Evolutionary conservation across 768 basidiomycete genomes (phyloP).

Genomic region (button mushroom (Agaricus bisporus)): DNA sequence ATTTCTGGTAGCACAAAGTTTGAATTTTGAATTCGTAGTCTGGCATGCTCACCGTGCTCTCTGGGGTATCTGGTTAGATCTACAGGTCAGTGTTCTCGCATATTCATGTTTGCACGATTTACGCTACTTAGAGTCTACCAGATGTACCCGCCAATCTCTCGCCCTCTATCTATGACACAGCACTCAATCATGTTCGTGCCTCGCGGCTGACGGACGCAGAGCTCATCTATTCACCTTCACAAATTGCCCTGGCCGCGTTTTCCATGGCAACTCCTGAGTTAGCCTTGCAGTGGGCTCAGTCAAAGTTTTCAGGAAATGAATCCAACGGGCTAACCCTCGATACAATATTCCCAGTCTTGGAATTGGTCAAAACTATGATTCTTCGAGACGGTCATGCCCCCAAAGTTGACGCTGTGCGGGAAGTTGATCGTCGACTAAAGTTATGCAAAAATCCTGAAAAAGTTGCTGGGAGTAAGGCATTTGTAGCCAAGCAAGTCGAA

Average conservation of each 20-base stretch:
- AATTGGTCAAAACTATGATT: constrained; percentile 53
- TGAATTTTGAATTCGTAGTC: constrained; percentile 90
- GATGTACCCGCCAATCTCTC: constrained; percentile 42
- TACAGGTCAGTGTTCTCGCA: constrained; percentile 52
- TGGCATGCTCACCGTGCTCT: constrained; percentile 88
- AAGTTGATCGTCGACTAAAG: constrained; percentile 82
- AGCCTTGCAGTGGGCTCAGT: constrained; percentile 52
- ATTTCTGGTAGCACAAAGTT: constrained; percentile 91
- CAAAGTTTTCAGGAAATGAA: constrained; percentile 19
- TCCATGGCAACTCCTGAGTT: constrained; percentile 58
- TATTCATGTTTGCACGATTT: neutral
- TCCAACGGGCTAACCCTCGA: neutral
- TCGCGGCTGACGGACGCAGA: constrained; percentile 90
- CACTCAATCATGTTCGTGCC: constrained; percentile 61
- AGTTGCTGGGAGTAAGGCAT: constrained; percentile 83
- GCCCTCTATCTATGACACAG: constrained; percentile 55
- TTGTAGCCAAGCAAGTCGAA: constrained; percentile 63
- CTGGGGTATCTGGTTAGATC: constrained; percentile 85
- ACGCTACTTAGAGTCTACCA: constrained; percentile 46
- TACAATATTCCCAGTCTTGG: constrained; percentile 26
- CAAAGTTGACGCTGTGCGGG: constrained; percentile 79
- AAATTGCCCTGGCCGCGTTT: constrained; percentile 83
- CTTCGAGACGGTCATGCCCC: constrained; percentile 50
- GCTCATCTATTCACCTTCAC: constrained; percentile 87
- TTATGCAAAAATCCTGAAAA: constrained; percentile 96